Evolutionary conservation across 257 asterid genomes (phyloP).

Genomic region (Solanum bukasovii): DNA sequence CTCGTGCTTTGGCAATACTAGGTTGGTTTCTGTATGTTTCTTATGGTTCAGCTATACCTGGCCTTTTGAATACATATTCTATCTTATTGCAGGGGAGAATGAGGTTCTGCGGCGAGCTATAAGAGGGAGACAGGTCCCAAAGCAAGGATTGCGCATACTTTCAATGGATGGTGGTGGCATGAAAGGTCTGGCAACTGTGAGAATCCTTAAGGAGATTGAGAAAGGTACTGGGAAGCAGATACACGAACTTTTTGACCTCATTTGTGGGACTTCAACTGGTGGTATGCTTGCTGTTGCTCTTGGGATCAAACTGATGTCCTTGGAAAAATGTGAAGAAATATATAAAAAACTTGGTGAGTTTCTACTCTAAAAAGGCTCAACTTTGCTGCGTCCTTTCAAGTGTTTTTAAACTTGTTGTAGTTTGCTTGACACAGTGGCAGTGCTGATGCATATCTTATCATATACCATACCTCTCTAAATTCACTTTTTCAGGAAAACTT

Average conservation of each 20-base stretch:
- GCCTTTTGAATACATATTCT: constrained; percentile 5
- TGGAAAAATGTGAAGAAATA: constrained; percentile 93
- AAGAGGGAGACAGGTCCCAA: constrained; percentile 74
- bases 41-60: not conserved
- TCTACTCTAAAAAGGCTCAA: constrained; percentile 10
- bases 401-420: not conserved
- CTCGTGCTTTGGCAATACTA: constrained; percentile 92
- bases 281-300: constrained; percentile 99
- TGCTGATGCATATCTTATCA: constrained; percentile 2
- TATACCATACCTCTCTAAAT: constrained; percentile 2
- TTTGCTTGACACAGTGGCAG: not conserved
- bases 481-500: constrained; percentile 60
- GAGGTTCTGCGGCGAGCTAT: constrained; percentile 91
- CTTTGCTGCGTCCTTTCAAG: not conserved
- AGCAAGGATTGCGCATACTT: constrained; percentile 87
- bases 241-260: constrained; percentile 94
- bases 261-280: constrained; percentile 99
- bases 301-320: constrained; percentile 82
- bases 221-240: constrained; percentile 92
- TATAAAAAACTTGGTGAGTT: constrained; percentile 90
- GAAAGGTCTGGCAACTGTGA: constrained; percentile 98
- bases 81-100: constrained; percentile 67
- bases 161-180: constrained; percentile 99
- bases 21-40: constrained; percentile 36
- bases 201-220: constrained; percentile 85